A percentile compares a stretch with the other conserved stretches of the same genome.
These are phyloP conservation scores for Stellera chamaejasme DNA, from an alignment of 345 rosid species.

Conservation along the genomic window DNA sequence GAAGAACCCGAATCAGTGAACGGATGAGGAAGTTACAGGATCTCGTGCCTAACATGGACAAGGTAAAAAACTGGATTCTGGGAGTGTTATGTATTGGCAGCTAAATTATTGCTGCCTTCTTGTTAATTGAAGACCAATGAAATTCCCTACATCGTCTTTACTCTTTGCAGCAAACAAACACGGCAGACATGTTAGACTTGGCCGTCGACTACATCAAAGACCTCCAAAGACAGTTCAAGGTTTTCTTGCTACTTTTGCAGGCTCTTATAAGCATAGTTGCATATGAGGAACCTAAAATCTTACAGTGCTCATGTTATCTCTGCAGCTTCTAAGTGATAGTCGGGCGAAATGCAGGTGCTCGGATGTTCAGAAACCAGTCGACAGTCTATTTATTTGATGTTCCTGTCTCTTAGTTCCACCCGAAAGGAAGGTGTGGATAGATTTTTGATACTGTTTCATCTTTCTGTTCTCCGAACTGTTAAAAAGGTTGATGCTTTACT, in stretches of 20 bases:
- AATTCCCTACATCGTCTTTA: constrained; percentile 9
- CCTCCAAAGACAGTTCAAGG: constrained; percentile 83
- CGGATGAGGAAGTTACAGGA: constrained; percentile 96
- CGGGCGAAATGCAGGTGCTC: constrained; percentile 61
- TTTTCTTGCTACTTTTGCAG: not conserved
- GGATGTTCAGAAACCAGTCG: constrained; percentile 25
- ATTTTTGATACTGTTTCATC: constrained; percentile 9
- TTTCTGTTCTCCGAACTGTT: not conserved
- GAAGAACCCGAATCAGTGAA: constrained; percentile 94
- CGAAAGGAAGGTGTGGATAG: constrained; percentile 9
- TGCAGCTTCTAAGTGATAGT: constrained; percentile 50
- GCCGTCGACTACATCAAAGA: constrained; percentile 97
- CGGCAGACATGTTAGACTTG: constrained; percentile 92
- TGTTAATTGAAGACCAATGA: not conserved
- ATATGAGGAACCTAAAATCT: not conserved
- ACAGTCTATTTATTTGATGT: constrained; percentile 23
- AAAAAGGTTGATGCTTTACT: too few relatives aligned
- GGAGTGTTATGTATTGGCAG: not conserved
- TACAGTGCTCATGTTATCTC: not conserved
- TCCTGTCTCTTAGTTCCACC: constrained; percentile 12
- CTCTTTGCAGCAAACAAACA: constrained; percentile 78
- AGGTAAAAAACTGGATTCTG: constrained; percentile 33
- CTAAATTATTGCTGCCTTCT: not conserved
- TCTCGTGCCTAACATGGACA: constrained; percentile 97
- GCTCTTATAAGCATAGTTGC: not conserved